A percentile compares a stretch with the other conserved stretches of the same genome.
These are phyloP conservation scores for Trichoderma sp. DNA, from an alignment of 2,329 filamentous ascomycete species.

Conservation along the genomic window DNA sequence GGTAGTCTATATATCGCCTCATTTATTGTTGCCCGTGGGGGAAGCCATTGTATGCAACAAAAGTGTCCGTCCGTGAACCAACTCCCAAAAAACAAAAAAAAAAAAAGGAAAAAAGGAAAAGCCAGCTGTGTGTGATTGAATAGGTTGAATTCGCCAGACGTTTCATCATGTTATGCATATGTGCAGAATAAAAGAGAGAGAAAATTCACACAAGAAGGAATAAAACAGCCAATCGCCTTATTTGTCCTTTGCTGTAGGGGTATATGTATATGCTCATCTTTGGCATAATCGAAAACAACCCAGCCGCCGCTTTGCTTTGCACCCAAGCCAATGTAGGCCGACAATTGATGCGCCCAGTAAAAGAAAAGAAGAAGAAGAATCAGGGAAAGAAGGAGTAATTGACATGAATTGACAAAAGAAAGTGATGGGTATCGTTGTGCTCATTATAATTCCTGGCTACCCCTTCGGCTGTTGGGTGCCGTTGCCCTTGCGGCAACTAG, in stretches of 20 bases:
- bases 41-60: neutral
- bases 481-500: conserved; percentile 27
- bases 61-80: neutral
- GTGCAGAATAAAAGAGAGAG: neutral
- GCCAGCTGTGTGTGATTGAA: neutral
- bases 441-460: conserved; percentile 10
- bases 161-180: neutral
- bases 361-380: neutral
- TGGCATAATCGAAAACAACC: conserved; percentile 2
- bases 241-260: conserved; percentile 9
- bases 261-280: conserved; percentile 6
- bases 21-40: neutral
- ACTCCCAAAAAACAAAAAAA: neutral
- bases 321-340: neutral
- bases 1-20: neutral
- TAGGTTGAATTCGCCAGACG: neutral
- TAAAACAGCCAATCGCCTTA: neutral
- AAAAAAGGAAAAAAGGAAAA: neutral
- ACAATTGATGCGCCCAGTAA: neutral
- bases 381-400: neutral
- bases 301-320: neutral
- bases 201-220: neutral
- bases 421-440: neutral
- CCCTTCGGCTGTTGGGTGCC: conserved; percentile 20
- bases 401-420: neutral